Base-by-base conservation (phyloP, 2,329 filamentous ascomycete genomes). In the Fusarium lateritium region DNA sequence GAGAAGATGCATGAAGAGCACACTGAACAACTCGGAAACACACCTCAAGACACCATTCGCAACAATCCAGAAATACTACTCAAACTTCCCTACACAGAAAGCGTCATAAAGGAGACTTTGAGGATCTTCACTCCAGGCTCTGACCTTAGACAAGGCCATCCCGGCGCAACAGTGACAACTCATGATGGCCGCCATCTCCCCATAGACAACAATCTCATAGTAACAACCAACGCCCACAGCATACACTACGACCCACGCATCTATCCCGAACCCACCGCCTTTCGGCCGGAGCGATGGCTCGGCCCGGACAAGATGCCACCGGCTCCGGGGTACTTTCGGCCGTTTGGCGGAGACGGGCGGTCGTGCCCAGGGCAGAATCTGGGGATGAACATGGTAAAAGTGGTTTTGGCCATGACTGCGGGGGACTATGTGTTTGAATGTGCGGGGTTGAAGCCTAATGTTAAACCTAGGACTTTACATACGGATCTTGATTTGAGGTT, bases 301-400 rank as follows among this genome's bases (percentile, higher is more conserved):
- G 22, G 17, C 10, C 13, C 43, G 2, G 51, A 69, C 3, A 67
- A 65, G 24, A 15, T 55, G 13, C 36, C 49, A 4, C 17, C 22
- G 6, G 47, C 38, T 4, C 19, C 42, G 7, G 47, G 45, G 2
- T 62, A 56, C 31, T 75, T 73, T 50, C 55, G 74, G 10, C 55
- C 80, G 0, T 84, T 83, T 56, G 79, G 82, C 38, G 62, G 74
- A 7, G 82, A 81, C 0, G 75, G 77, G 2, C 65, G 80, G 5
- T 73, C 70, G 5, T 83, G 81, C 54, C 73, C 79, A 21, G 80
- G 80, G 0, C 76, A 80, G 68, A 75, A 76, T 22, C 64, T 83
- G 26, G 79, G 79, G 1, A 69, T 75, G 63, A 67, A 76, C 14
- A 78, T 82, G 66, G 56, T 81, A 24, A 76, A 75, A 53, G 62